Base-by-base conservation (phyloP, 2,329 filamentous ascomycete species). In the Hypocreales sp. region DNA sequence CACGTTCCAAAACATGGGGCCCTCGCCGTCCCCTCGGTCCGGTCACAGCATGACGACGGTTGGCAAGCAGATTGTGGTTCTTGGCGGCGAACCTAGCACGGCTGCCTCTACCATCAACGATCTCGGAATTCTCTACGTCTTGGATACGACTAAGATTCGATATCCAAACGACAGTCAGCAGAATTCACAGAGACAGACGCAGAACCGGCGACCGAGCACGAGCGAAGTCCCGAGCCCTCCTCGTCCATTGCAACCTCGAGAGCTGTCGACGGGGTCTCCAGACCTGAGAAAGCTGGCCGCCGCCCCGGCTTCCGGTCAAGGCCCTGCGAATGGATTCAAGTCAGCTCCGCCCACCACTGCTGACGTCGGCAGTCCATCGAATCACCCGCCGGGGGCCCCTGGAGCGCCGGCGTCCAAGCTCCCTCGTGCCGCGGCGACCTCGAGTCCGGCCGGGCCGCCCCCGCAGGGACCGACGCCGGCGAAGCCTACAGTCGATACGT, bases 1-100 rank as follows among this genome's bases (percentile, higher is more conserved):
- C 51, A 98, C 90, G 20, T 98, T 98, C 55, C 90, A 98, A 47
- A 98, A 98, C 47, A 98, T 98, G 90, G 90, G 90, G 0, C 86
- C 86, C 4, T 92, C 86, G 1, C 90, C 90, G 0, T 94, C 86
- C 4, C 76, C 90, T 18, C 70, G 90, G 33, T 95, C 87, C 11
- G 90, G 90, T 2, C 90, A 98, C 51, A 94, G 84, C 51, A 95
- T 98, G 90, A 95, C 90, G 3, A 76, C 84, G 3, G 82, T 87
- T 35, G 83, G 82, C 17, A 94, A 93, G 51, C 80, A 86, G 33
- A 77, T 98, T 35, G 77, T 95, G 25, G 82, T 95, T 22, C 64
- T 95, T 18, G 92, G 82, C 20, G 90, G 90, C 37, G 92, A 98
- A 51, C 90, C 90, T 10, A 95, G 86, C 50, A 86, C 84, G 11